Conservation (phyloP, 192 early-diverging fungal species). For the Podila minutissima region DNA sequence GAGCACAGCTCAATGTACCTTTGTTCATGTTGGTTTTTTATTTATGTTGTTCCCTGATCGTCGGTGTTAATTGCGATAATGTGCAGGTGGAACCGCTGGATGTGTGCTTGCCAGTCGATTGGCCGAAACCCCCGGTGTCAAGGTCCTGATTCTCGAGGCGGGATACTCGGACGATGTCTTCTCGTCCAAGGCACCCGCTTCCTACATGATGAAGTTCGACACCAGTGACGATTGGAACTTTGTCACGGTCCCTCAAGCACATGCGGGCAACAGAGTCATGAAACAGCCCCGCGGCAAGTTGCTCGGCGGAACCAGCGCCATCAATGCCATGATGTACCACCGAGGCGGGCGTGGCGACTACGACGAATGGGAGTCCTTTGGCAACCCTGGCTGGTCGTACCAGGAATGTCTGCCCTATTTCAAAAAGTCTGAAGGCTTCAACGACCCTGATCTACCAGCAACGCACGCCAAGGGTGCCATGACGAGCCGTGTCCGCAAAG, state of each 20-base stretch:
- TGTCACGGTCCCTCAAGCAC: constrained; percentile 14
- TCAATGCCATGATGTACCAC: constrained; percentile 50
- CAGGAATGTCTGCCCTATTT: constrained; percentile 6
- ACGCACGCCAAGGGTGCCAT: constrained; percentile 5
- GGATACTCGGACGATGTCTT: constrained; percentile 32
- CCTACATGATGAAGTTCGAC: constrained; percentile 13
- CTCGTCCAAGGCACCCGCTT: constrained; percentile 10
- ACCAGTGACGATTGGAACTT: constrained; percentile 23
- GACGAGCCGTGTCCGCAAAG: constrained; percentile 14
- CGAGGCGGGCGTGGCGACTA: constrained; percentile 37
- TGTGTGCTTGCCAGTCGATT: constrained; percentile 41
- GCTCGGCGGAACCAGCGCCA: constrained; percentile 32
- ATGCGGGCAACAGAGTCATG: constrained; percentile 17
- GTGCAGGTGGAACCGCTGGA: constrained; percentile 44
- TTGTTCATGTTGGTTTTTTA: too few relatives aligned
- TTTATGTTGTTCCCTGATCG: too few relatives aligned
- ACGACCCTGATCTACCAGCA: constrained; percentile 23
- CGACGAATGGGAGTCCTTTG: constrained; percentile 32
- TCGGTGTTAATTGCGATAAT: too few relatives aligned
- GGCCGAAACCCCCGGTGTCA: constrained; percentile 32
- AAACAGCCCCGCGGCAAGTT: constrained; percentile 43
- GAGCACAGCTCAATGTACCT: too few relatives aligned
- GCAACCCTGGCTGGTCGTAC: constrained; percentile 19
- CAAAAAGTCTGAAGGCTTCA: constrained; percentile 30
- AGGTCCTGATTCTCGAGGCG: constrained; percentile 36